Evolutionary conservation across 2,329 filamentous ascomycete genomes (phyloP), one percentile per base, ranked within the genome.

Genomic region (Alternaria arborescens): DNA sequence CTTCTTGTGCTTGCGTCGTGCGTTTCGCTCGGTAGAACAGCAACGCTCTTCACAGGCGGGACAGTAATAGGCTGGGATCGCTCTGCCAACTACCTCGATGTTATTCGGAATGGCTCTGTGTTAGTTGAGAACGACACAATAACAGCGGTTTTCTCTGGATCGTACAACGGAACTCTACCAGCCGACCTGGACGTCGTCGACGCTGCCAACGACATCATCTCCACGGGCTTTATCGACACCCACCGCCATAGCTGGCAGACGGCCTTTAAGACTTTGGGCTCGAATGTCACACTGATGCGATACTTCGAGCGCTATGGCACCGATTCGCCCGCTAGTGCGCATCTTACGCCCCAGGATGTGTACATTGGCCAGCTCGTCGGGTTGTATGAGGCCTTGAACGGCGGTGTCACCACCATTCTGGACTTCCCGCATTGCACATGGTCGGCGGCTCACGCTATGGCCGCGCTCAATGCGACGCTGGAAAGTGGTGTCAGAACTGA

Each of bases 191-290:
- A 84, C 51, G 60, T 80, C 1, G 70, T 87, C 12, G 79, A 86
- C 57, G 79, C 79, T 18, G 77, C 78, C 0, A 76, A 78, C 56
- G 82, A 85, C 65, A 87, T 87, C 59, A 77, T 87, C 52, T 81
- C 81, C 0, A 83, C 85, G 0, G 85, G 86, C 8, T 87, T 88
- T 71, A 77, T 88, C 58, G 83, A 87, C 71, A 87, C 85, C 0
- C 86, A 88, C 64, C 81, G 82, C 1, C 71, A 74, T 46, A 28
- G 65, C 46, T 69, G 85, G 86, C 84, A 87, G 67, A 87, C 86
- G 0, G 83, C 79, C 1, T 82, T 82, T 66, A 85, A 84, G 66
- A 86, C 85, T 0, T 66, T 88, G 1, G 82, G 64, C 1, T 82
- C 84, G 8, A 86, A 88, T 65, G 83, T 82, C 0, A 84, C 79